Percentiles rank a stretch among this genome's conserved stretches.
phyloP scores from a whole-genome alignment of 1,139 yeast species.

The Yamadazyma membranifaciens region DNA sequence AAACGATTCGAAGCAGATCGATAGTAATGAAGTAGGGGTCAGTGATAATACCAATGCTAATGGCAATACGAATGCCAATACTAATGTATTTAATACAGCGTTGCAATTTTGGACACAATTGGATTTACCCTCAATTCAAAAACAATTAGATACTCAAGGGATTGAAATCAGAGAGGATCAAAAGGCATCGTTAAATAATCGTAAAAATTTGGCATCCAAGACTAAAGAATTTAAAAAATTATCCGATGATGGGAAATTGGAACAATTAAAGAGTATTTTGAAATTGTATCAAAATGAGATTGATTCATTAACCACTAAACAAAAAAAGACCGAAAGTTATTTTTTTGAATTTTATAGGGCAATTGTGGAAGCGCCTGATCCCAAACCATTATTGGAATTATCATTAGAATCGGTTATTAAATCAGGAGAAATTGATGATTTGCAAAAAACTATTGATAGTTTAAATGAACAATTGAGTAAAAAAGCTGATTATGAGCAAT shows the following conservation, averaged over 20 bases:
- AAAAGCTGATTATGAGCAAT: conserved; percentile 75
- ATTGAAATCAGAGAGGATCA: conserved; percentile 70
- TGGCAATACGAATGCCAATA: conserved; percentile 6
- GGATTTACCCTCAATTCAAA: conserved; percentile 67
- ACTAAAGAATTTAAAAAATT: conserved; percentile 83
- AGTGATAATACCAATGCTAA: conserved; percentile 11
- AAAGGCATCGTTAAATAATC: conserved; percentile 58
- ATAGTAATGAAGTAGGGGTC: neutral
- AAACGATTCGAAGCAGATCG: too few species aligned
- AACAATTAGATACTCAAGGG: conserved; percentile 72
- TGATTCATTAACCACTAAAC: conserved; percentile 75
- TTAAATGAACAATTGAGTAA: conserved; percentile 62
- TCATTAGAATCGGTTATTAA: conserved; percentile 68
- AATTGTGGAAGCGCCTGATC: conserved; percentile 91
- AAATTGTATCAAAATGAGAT: conserved; percentile 87
- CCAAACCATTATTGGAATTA: conserved; percentile 73
- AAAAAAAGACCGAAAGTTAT: conserved; percentile 69
- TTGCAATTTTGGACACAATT: conserved; percentile 76
- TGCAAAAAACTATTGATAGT: conserved; percentile 52
- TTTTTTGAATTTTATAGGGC: conserved; percentile 74
- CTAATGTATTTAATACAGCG: conserved; percentile 45
- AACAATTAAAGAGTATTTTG: conserved; percentile 62
- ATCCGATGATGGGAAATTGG: conserved; percentile 61
- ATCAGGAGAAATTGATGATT: conserved; percentile 50
- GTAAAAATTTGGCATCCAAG: conserved; percentile 74